Conservation (phyloP, 768 basidiomycete genomes). For the Tricholoma saponaceum region DNA sequence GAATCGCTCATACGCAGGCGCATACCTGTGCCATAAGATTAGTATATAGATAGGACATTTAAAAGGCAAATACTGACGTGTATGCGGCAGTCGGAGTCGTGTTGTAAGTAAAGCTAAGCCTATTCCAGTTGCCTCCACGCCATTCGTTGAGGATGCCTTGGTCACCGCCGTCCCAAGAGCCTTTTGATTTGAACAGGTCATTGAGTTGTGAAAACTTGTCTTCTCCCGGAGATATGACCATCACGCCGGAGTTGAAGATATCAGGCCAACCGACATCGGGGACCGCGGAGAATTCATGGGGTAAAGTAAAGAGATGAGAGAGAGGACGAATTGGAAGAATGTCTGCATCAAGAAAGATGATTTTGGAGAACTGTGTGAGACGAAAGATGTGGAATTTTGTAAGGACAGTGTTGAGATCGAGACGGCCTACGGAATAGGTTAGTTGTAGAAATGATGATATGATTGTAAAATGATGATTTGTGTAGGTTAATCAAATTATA, state of each 20-base stretch:
- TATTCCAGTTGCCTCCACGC: conserved; percentile 82
- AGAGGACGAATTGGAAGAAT: conserved; percentile 85
- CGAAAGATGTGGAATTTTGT: conserved; percentile 97
- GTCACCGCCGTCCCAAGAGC: conserved; percentile 98
- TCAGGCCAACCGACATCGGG: conserved; percentile 99
- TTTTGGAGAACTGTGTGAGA: conserved; percentile 77
- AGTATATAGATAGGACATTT: conserved; percentile 19
- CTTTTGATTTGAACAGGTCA: conserved; percentile 68
- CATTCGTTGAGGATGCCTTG: conserved; percentile 97
- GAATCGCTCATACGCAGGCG: conserved; percentile 93
- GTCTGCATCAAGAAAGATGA: conserved; percentile 92
- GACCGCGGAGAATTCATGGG: conserved; percentile 85
- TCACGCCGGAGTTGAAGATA: conserved; percentile 96
- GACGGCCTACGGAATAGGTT: conserved; percentile 63
- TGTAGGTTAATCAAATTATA: neutral
- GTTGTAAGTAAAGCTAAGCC: conserved; percentile 96
- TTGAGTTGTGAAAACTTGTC: conserved; percentile 78
- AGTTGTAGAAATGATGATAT: neutral
- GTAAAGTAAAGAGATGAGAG: conserved; percentile 84
- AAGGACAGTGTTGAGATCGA: conserved; percentile 88
- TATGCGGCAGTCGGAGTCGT: conserved; percentile 97
- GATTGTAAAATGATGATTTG: neutral
- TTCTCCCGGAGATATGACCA: conserved; percentile 80
- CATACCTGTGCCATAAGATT: conserved; percentile 59
- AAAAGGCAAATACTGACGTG: conserved; percentile 58